phyloP scores from a whole-genome alignment of 768 basidiomycete genomes.

The Tricholoma sp. region DNA sequence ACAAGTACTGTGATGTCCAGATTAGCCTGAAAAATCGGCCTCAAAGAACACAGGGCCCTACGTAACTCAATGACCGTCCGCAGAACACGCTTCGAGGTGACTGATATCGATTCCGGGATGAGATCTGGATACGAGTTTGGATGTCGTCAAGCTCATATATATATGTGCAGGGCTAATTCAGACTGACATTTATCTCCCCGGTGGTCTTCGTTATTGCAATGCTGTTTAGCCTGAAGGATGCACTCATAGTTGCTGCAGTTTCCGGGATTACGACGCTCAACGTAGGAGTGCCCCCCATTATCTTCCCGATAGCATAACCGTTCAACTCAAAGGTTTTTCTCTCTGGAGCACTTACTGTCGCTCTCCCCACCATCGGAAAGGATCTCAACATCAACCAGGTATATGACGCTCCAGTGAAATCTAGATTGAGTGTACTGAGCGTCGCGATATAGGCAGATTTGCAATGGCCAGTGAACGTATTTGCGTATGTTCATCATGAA shows the following conservation, averaged over 20 bases:
- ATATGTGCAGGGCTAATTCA: not conserved
- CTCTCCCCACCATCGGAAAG: not conserved
- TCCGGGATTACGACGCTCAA: not conserved
- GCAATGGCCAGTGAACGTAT: not conserved
- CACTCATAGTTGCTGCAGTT: not conserved
- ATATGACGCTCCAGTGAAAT: not conserved
- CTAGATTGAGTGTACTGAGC: not conserved
- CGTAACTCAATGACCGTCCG: not conserved
- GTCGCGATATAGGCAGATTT: not conserved
- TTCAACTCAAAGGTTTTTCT: not conserved
- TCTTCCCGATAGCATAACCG: not conserved
- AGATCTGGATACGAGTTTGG: not conserved
- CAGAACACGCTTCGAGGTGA: not conserved
- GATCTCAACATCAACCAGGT: not conserved
- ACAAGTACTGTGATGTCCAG: not conserved
- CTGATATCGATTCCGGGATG: not conserved
- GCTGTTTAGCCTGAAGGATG: not conserved
- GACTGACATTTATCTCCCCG: constrained; percentile 37
- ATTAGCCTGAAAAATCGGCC: not conserved
- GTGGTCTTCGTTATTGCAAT: constrained; percentile 31
- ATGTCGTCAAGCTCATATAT: not conserved
- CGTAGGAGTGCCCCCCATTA: not conserved
- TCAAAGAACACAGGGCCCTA: not conserved
- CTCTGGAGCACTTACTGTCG: not conserved
- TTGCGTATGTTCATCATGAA: not conserved